These are phyloP conservation scores for Cardamine chenopodiifolia DNA, from an alignment of 345 rosid genomes.

Conservation along the genomic window DNA sequence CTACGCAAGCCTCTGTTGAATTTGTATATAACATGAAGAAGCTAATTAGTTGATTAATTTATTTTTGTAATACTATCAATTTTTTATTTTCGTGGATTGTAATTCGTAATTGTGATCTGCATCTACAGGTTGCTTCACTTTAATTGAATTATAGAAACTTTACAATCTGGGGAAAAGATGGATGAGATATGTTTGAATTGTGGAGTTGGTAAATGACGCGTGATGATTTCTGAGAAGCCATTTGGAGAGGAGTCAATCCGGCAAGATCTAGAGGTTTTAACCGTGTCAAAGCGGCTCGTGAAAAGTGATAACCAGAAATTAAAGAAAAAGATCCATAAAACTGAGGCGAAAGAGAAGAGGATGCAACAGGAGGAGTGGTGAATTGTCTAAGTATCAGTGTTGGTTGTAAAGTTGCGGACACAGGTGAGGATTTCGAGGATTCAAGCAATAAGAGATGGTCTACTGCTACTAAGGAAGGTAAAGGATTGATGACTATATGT, in stretches of 20 bases:
- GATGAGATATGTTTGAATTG: slow-evolving; percentile 26
- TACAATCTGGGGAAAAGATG: slow-evolving; percentile 15
- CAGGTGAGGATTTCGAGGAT: slow-evolving; percentile 77
- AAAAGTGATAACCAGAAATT: slow-evolving; percentile 78
- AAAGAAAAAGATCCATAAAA: slow-evolving; percentile 58
- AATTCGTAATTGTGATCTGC: background rate
- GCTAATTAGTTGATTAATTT: background rate
- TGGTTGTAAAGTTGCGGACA: slow-evolving; percentile 97
- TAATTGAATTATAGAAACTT: slow-evolving; percentile 12
- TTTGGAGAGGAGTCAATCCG: slow-evolving; percentile 58
- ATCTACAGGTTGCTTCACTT: slow-evolving; percentile 10
- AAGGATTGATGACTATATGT: slow-evolving; percentile 57
- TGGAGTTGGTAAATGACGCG: slow-evolving; percentile 21
- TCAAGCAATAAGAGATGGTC: slow-evolving; percentile 73
- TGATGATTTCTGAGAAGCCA: slow-evolving; percentile 55
- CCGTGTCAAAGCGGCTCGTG: slow-evolving; percentile 72
- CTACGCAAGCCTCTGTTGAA: background rate
- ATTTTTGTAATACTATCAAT: background rate
- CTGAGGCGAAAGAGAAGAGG: slow-evolving; percentile 62
- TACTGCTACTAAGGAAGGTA: slow-evolving; percentile 80
- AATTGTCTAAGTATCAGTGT: slow-evolving; percentile 77
- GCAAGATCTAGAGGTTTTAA: slow-evolving; percentile 69
- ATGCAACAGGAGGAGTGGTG: slow-evolving; percentile 51
- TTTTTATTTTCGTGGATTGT: background rate
- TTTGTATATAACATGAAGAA: background rate